phyloP scores from a whole-genome alignment of 2,329 filamentous ascomycete species.

The Didymellaceae sp. region DNA sequence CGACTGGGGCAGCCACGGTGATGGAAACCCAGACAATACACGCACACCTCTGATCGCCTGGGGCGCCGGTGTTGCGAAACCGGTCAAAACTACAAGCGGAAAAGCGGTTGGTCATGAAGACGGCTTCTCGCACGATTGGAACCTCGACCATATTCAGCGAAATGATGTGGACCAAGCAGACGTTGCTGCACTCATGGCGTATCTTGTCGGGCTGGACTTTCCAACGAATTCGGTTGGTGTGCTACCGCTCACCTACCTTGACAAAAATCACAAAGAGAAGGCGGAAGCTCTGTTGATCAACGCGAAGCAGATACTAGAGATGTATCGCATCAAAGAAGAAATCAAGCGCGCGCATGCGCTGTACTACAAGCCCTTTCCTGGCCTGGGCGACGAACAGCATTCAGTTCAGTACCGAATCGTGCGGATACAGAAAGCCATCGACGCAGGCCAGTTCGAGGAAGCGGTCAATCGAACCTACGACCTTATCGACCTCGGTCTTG shows the following conservation, averaged over 20 bases:
- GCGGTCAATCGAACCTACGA: constrained; percentile 80
- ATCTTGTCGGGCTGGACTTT: constrained; percentile 84
- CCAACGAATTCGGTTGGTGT: constrained; percentile 97
- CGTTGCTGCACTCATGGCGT: constrained; percentile 93
- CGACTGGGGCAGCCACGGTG: constrained; percentile 98
- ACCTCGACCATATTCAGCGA: constrained; percentile 76
- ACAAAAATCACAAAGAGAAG: constrained; percentile 75
- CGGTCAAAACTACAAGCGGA: constrained; percentile 62
- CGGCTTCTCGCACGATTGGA: constrained; percentile 86
- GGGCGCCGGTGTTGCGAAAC: constrained; percentile 88
- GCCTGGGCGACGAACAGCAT: constrained; percentile 68
- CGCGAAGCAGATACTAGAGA: constrained; percentile 85
- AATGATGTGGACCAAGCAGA: constrained; percentile 95
- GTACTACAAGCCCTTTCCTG: constrained; percentile 76
- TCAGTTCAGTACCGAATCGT: constrained; percentile 71
- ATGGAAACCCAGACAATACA: constrained; percentile 96
- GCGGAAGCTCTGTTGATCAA: constrained; percentile 86
- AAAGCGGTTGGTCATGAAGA: constrained; percentile 85
- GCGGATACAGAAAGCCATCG: constrained; percentile 72
- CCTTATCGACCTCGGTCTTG: constrained; percentile 76
- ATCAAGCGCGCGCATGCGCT: constrained; percentile 78
- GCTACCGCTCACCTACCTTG: constrained; percentile 82
- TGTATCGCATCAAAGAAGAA: constrained; percentile 93
- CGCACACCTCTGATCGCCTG: constrained; percentile 90
- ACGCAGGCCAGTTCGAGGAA: constrained; percentile 69